phyloP scores from a whole-genome alignment of 306 rosid species.

The Cicer bijugum region DNA sequence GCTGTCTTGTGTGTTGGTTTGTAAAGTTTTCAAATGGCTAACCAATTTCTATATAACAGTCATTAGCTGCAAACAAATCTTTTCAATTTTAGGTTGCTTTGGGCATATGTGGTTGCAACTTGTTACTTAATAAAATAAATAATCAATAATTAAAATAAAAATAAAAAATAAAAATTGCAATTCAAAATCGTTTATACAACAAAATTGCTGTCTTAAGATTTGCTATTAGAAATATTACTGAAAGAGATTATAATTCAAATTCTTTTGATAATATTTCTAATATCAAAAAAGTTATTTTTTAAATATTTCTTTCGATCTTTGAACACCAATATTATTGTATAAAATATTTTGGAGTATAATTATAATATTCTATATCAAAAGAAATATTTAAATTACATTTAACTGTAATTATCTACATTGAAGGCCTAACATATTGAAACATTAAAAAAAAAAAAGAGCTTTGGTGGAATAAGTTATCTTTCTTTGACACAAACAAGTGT shows the following conservation, averaged over 20 bases:
- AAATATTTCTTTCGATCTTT: neutral
- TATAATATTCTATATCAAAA: too few relatives aligned
- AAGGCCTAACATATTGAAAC: conserved; percentile 17
- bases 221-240: too few relatives aligned
- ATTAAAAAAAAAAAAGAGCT: conserved; percentile 20
- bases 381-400: neutral
- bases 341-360: neutral
- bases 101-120: conserved; percentile 31
- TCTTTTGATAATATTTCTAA: too few relatives aligned
- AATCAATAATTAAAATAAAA: neutral
- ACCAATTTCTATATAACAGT: conserved; percentile 2
- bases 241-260: too few relatives aligned
- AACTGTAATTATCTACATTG: conserved; percentile 12
- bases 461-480: conserved; percentile 13
- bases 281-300: neutral
- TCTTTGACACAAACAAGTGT: conserved; percentile 20
- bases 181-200: too few relatives aligned
- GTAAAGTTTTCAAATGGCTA: conserved; percentile 24
- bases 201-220: too few relatives aligned
- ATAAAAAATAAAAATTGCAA: too few relatives aligned
- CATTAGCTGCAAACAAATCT: conserved; percentile 27
- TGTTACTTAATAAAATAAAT: conserved; percentile 26
- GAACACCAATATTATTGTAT: neutral
- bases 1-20: conserved; percentile 33
- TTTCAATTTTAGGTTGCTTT: conserved; percentile 32